These are phyloP conservation scores for Kalaharituber pfeilii DNA, from an alignment of 2,329 filamentous ascomycete genomes.

Conservation along the genomic window DNA sequence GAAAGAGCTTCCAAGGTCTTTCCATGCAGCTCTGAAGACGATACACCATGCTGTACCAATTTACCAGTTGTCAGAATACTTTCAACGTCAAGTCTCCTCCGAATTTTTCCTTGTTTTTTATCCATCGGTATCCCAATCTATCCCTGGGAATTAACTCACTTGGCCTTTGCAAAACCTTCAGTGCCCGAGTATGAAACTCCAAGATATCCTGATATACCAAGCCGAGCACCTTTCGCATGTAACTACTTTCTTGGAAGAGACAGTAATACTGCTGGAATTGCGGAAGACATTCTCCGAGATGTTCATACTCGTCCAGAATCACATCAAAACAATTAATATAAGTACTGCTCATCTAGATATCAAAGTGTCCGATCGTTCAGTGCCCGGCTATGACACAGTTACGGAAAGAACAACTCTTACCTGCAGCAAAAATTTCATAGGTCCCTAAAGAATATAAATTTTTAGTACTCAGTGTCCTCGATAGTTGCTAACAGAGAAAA, in stretches of 20 bases:
- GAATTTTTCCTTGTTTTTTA: too few species aligned
- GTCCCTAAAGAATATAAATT: constrained; percentile 19
- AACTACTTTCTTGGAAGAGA: constrained; percentile 22
- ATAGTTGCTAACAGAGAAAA: neutral
- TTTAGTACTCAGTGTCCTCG: neutral
- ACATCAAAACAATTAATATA: constrained; percentile 26
- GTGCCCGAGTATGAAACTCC: constrained; percentile 27
- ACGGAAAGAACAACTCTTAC: constrained; percentile 11
- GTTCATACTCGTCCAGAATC: constrained; percentile 27
- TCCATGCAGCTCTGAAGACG: constrained; percentile 23
- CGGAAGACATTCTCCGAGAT: constrained; percentile 28
- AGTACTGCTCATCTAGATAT: constrained; percentile 25
- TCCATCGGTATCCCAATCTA: too few species aligned
- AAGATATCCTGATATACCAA: constrained; percentile 28
- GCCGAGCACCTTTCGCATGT: constrained; percentile 25
- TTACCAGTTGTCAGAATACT: constrained; percentile 24
- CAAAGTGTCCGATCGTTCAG: too few species aligned
- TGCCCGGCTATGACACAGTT: too few species aligned
- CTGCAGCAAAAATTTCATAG: constrained; percentile 27
- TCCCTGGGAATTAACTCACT: constrained; percentile 9
- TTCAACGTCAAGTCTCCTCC: too few species aligned
- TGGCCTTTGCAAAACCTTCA: constrained; percentile 26
- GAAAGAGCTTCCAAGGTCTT: too few species aligned
- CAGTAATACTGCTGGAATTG: constrained; percentile 25
- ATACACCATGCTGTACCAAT: constrained; percentile 26